These are phyloP conservation scores for Verticillium isaacii DNA, from an alignment of 2,329 filamentous ascomycete species.

Conservation along the genomic window DNA sequence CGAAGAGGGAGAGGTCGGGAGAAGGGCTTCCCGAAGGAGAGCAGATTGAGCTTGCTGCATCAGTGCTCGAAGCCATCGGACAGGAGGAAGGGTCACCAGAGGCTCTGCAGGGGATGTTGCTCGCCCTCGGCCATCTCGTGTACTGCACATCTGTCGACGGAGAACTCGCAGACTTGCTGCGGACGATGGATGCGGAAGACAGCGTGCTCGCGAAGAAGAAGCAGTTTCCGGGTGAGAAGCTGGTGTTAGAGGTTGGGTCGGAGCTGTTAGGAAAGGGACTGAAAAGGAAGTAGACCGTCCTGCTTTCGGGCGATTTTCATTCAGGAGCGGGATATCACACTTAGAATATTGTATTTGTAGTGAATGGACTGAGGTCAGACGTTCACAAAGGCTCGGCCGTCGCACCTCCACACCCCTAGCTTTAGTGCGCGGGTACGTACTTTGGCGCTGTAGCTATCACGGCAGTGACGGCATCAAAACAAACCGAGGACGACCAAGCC, in stretches of 20 bases:
- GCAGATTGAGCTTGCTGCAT: conserved; percentile 78
- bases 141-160: conserved; percentile 68
- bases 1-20: conserved; percentile 51
- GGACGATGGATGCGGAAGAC: conserved; percentile 68
- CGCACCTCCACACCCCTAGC: neutral
- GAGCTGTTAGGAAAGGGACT: conserved; percentile 49
- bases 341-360: neutral
- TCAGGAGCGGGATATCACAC: neutral
- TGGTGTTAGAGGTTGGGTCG: conserved; percentile 50
- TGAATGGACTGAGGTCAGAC: neutral
- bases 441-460: neutral
- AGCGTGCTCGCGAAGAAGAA: conserved; percentile 56
- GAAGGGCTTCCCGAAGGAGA: conserved; percentile 62
- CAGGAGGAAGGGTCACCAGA: conserved; percentile 60
- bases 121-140: conserved; percentile 70
- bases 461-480: neutral
- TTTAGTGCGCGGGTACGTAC: neutral
- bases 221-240: conserved; percentile 49
- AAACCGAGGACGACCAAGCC: neutral
- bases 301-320: neutral
- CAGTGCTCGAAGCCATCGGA: conserved; percentile 67
- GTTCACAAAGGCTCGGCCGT: neutral
- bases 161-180: conserved; percentile 74
- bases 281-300: conserved; percentile 18
- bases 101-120: conserved; percentile 69